Evolutionary conservation across 257 asterid species (phyloP).

Genomic region (Solanum verrucosum): DNA sequence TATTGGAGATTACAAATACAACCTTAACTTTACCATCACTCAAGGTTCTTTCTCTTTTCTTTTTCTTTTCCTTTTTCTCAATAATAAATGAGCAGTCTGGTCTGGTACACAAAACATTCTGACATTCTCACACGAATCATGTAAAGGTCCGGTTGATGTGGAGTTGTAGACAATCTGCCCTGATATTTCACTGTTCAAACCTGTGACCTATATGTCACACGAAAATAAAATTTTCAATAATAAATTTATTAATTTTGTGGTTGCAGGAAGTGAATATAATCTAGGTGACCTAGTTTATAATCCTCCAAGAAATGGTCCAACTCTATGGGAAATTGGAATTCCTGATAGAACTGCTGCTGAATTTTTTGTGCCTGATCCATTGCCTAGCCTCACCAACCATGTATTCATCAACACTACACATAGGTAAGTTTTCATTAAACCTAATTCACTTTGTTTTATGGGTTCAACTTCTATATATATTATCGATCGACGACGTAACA

Average conservation of each 20-base stretch:
- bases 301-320: slow-evolving; percentile 51
- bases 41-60: neutral
- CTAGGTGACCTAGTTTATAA: slow-evolving; percentile 21
- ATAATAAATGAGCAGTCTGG: neutral
- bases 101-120: neutral
- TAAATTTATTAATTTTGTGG: neutral
- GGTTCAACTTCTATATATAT: neutral
- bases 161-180: neutral
- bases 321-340: slow-evolving; percentile 73
- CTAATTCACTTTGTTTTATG: neutral
- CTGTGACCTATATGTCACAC: neutral
- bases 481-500: neutral
- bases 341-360: slow-evolving; percentile 62
- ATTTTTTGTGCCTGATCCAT: slow-evolving; percentile 43
- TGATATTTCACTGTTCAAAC: neutral
- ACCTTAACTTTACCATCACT: neutral
- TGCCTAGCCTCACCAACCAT: slow-evolving; percentile 20
- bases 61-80: neutral
- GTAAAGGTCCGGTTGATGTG: neutral
- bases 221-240: neutral
- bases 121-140: accelerated
- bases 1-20: slow-evolving; percentile 9
- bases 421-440: neutral
- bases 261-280: slow-evolving; percentile 15
- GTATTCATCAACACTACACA: neutral